A percentile compares a stretch with the other conserved stretches of the same genome.
Evolutionary conservation across 306 rosid genomes (phyloP).

Genomic region (Psophocarpus tetragonolobus): DNA sequence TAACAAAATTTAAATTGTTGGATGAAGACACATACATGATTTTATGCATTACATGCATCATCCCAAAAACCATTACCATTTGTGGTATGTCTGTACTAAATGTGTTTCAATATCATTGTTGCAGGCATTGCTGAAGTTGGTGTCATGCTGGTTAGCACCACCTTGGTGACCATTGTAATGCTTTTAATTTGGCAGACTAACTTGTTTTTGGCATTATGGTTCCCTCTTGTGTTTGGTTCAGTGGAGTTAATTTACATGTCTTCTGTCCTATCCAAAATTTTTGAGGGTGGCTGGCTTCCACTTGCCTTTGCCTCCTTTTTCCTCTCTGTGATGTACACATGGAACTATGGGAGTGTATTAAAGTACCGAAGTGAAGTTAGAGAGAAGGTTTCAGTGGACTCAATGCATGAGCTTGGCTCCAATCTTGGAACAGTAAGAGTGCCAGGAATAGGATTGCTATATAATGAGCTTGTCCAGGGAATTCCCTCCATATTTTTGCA

Average conservation of each 20-base stretch:
- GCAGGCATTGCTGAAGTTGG: slow-evolving; percentile 99
- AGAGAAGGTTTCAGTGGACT: slow-evolving; percentile 80
- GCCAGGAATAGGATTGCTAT: slow-evolving; percentile 91
- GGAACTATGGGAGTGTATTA: slow-evolving; percentile 98
- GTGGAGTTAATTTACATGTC: slow-evolving; percentile 81
- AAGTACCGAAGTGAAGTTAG: slow-evolving; percentile 83
- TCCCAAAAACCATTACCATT: too few relatives aligned
- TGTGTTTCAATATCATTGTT: slow-evolving; percentile 21
- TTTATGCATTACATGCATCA: too few relatives aligned
- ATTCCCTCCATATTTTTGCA: slow-evolving; percentile 90
- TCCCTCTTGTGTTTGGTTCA: slow-evolving; percentile 76
- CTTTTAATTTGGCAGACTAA: slow-evolving; percentile 95
- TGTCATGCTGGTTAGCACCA: slow-evolving; percentile 94
- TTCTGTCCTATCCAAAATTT: slow-evolving; percentile 72
- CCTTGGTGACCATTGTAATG: slow-evolving; percentile 90
- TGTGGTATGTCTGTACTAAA: slow-evolving; percentile 26
- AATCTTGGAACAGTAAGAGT: slow-evolving; percentile 89
- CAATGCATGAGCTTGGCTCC: slow-evolving; percentile 84
- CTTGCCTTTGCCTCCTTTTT: slow-evolving; percentile 80
- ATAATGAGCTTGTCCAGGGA: slow-evolving; percentile 96
- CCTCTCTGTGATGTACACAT: slow-evolving; percentile 90
- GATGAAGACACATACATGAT: background rate
- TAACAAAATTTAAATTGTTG: background rate
- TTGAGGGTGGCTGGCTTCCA: slow-evolving; percentile 96
- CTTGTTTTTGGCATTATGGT: slow-evolving; percentile 70